Conservation (phyloP, 1,284 basidiomycete genomes). For the Xerocomus nothofagi region DNA sequence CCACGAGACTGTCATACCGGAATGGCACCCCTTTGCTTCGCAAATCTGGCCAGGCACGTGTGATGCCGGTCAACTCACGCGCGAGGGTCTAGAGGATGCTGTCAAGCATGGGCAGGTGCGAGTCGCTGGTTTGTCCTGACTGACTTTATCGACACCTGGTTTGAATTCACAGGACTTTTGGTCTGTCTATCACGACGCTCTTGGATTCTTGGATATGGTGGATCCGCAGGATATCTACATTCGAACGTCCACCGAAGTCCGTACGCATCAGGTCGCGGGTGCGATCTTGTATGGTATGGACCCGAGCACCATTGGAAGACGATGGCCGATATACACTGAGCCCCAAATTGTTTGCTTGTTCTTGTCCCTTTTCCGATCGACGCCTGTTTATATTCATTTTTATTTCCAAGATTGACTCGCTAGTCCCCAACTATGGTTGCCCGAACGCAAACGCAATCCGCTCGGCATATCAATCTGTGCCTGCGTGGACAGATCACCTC, state of each 20-base stretch:
- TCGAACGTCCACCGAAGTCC: constrained; percentile 45
- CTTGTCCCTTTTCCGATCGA: background rate
- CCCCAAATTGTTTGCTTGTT: constrained; percentile 37
- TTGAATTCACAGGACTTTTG: constrained; percentile 46
- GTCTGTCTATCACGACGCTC: constrained; percentile 45
- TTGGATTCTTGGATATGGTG: constrained; percentile 44
- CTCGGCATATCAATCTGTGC: constrained; percentile 44
- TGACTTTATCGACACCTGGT: background rate
- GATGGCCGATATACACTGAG: constrained; percentile 46
- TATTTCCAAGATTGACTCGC: constrained; percentile 54
- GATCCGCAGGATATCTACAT: constrained; percentile 44
- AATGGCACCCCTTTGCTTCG: constrained; percentile 47
- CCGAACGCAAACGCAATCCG: constrained; percentile 46
- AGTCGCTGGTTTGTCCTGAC: background rate
- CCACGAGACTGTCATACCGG: constrained; percentile 41
- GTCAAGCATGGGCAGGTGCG: constrained; percentile 48
- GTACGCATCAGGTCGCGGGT: constrained; percentile 53
- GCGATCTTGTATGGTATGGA: constrained; percentile 54
- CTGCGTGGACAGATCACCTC: constrained; percentile 53
- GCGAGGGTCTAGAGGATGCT: constrained; percentile 48
- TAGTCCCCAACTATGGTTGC: constrained; percentile 52
- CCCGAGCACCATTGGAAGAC: constrained; percentile 33
- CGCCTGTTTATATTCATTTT: too few species aligned
- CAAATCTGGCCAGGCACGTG: constrained; percentile 58
- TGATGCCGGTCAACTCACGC: constrained; percentile 53